Evolutionary conservation across 371 early-diverging fungal species (phyloP), one percentile per base, ranked within the genome.

Genomic region (Mortierella sp.): DNA sequence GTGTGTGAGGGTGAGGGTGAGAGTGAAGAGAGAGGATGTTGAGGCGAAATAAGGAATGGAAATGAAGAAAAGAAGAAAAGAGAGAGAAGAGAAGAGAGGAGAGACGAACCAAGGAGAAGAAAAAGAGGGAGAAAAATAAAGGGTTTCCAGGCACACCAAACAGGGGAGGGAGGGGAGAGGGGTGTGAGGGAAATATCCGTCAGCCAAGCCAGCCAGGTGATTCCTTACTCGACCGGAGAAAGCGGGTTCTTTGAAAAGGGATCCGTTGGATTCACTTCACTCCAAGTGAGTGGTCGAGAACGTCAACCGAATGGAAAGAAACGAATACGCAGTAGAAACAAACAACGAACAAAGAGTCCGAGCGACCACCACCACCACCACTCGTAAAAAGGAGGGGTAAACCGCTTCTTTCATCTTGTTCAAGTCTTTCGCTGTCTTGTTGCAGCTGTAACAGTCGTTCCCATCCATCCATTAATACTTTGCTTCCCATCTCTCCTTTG

Each of bases 171-270:
- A n/a, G 48, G 48, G 14, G 48, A 7, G 48, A n/a, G 48, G 5
- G 0, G 48, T 22, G 48, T 48, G 48, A 22, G 48, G 9, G 48
- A 22, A n/a, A 7, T 48, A 16, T 48, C n/a, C 48, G 48, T 48
- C 48, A 48, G 48, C 48, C 7, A 48, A 48, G 48, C 5, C n/a
- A 48, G n/a, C n/a, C 19, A 48, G 22, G n/a, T 5, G n/a, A 19
- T 5, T 6, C n/a, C n/a, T 7, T 22, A 2, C 7, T 6, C 14
- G 0, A 47, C 1, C 2, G 24, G 19, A 7, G 16, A 22, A 58
- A 58, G 22, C 61, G 34, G 61, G 61, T 58, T 58, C 31, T 34
- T n/a, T n/a, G n/a, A n/a, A n/a, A n/a, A n/a, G n/a, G n/a, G n/a
- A n/a, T n/a, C n/a, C n/a, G n/a, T n/a, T n/a, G n/a, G n/a, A n/a